Evolutionary conservation across 140 eudicot species (phyloP), one percentile per base, ranked within the genome.

Genomic region (Oenanthe javanica): DNA sequence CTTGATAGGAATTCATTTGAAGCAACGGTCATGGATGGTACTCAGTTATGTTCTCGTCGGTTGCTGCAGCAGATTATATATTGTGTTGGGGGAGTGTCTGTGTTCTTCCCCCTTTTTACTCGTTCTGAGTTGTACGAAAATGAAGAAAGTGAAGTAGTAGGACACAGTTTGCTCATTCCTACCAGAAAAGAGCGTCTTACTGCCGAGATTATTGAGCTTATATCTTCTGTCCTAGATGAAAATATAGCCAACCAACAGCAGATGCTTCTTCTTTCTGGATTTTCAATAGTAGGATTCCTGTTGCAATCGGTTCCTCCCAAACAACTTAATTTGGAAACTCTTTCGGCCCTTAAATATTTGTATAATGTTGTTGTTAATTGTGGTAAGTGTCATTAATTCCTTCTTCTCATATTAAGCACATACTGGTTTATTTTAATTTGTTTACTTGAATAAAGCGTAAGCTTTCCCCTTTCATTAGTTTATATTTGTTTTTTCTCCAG

Each of bases 51-150:
- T 82, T 95, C 99, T 36, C 92, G 99, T 27, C 89, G 97, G 55
- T 84, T 95, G 86, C 83, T 95, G 83, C 94, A 92, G 79, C 96
- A 95, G 82, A 92, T 95, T 67, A 89, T 95, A 71, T 95, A 95
- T 78, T 92, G 97, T 84, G 97, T 93, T 69, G 99, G 99, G 81
- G 99, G 99, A 45, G 96, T 95, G 74, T 95, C 99, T 82, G 99
- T 95, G 69, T 95, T 95, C 81, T 95, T 95, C 59, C 99, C 99
- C 69, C 93, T 95, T 51, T 87, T 95, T 86, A 92, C 92, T 57
- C 97, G 90, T 83, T 83, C 88, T 77, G 90, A 89, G 51, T 83
- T 89, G 84, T 89, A 83, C 79, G 91, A 86, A 72, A 84, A 82
- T 55, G 93, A 83, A 72, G 83, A 75, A 85, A 83, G 43, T 76